These are phyloP conservation scores for Endogone sp. DNA, from an alignment of 192 early-diverging fungal species.

Conservation along the genomic window DNA sequence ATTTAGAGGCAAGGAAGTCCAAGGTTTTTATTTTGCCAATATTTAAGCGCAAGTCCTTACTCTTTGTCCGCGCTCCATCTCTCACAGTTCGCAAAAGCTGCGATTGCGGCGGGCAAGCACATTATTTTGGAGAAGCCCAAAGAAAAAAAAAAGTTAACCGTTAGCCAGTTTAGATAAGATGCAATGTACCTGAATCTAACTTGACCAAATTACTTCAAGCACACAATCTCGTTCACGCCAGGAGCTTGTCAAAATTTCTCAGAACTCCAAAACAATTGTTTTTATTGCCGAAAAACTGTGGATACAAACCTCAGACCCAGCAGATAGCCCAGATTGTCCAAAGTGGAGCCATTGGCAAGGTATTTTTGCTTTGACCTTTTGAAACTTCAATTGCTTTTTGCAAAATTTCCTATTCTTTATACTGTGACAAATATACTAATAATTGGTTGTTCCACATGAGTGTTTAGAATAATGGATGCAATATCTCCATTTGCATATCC, in stretches of 20 bases:
- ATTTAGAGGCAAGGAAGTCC: conserved; percentile 15
- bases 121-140: conserved; percentile 35
- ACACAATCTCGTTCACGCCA: conserved; percentile 22
- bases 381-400: too few relatives aligned
- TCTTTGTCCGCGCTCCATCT: not conserved
- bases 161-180: too few relatives aligned
- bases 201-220: conserved; percentile 14
- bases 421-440: too few relatives aligned
- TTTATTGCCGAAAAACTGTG: conserved; percentile 28
- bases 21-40: not conserved
- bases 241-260: conserved; percentile 20
- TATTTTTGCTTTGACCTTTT: conserved; percentile 8
- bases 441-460: too few relatives aligned
- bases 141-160: too few relatives aligned
- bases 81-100: conserved; percentile 24
- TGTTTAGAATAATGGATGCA: too few relatives aligned
- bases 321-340: conserved; percentile 23
- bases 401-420: too few relatives aligned
- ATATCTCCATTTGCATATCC: too few relatives aligned
- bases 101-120: conserved; percentile 26
- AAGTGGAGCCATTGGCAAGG: conserved; percentile 25
- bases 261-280: conserved; percentile 15
- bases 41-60: not conserved
- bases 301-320: conserved; percentile 18
- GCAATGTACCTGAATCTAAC: too few relatives aligned